Evolutionary conservation across 1,284 basidiomycete genomes (phyloP).

Genomic region (Malassezia caprae): DNA sequence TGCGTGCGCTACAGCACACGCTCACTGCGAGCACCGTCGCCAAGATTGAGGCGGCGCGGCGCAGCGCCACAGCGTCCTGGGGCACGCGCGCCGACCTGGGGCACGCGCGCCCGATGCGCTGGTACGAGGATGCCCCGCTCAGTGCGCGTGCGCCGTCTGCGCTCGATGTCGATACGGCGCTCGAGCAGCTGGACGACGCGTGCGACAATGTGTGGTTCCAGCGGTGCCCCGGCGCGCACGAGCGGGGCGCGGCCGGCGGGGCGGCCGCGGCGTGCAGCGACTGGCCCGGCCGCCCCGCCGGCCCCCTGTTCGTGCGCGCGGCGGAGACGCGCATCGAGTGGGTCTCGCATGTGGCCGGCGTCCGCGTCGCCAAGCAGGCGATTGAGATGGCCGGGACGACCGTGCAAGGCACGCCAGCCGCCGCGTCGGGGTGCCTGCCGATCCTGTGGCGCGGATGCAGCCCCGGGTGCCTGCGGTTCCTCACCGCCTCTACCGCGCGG

Average conservation of each 20-base stretch:
- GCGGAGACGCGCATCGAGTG: conserved; percentile 35
- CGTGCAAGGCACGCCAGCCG: background rate
- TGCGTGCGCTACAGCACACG: conserved; percentile 24
- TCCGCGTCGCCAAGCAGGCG: conserved; percentile 27
- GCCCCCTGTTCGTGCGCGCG: conserved; percentile 29
- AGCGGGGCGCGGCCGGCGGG: background rate
- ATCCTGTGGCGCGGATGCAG: conserved; percentile 19
- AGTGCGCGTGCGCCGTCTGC: background rate
- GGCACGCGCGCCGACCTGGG: conserved; percentile 21
- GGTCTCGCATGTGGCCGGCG: conserved; percentile 41
- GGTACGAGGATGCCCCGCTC: conserved; percentile 9
- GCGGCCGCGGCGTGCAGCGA: background rate
- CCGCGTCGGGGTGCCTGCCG: conserved; percentile 13
- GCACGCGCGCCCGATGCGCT: background rate
- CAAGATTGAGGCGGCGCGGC: conserved; percentile 33
- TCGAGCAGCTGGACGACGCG: conserved; percentile 14
- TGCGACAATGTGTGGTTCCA: conserved; percentile 14
- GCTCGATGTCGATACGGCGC: conserved; percentile 4
- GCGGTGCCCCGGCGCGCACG: conserved; percentile 6
- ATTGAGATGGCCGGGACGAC: conserved; percentile 7
- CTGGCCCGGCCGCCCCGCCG: conserved; percentile 7
- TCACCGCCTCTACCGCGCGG: background rate
- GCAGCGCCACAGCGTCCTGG: conserved; percentile 34
- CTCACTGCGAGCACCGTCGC: conserved; percentile 24
- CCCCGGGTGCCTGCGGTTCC: conserved; percentile 12